Base-by-base conservation (phyloP, 1,284 basidiomycete species). In the Marasmius oreades region DNA sequence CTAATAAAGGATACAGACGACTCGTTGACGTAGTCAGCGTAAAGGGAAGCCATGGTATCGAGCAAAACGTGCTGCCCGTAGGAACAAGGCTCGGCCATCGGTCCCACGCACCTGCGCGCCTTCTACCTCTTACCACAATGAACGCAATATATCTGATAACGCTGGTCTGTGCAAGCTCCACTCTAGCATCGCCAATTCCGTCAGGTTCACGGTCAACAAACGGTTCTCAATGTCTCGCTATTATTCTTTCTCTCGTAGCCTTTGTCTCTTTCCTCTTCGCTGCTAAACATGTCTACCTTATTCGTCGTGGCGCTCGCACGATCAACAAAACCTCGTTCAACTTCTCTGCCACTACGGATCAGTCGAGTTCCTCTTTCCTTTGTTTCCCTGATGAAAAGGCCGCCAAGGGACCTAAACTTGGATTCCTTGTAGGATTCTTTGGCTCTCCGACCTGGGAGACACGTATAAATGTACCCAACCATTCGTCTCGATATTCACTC, bases 11-110 rank as follows among this genome's bases (percentile, higher is more conserved):
- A 68, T 33, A 37, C 83, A 64, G 61, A 92, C 91, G 79, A 76
- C 72, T 91, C 87, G 63, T 92, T 78, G 44, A 90, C 77, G 70
- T 85, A 92, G 66, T 89, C 78, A 50, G 70, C 68, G 31, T 65
- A 52, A 39, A 77, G 66, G 20, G 47, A 28, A 12, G 47, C 24
- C 39, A 42, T 42, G 10, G 36, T 37, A n/a, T n/a, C n/a, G n/a
- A n/a, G n/a, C n/a, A n/a, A n/a, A n/a, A n/a, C n/a, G n/a, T n/a
- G n/a, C n/a, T n/a, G n/a, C n/a, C n/a, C n/a, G n/a, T n/a, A n/a
- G n/a, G n/a, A n/a, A n/a, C n/a, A n/a, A n/a, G n/a, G n/a, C n/a
- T n/a, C n/a, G n/a, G n/a, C n/a, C n/a, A n/a, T n/a, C n/a, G n/a
- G n/a, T n/a, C n/a, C n/a, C n/a, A n/a, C n/a, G n/a, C n/a, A n/a